These are phyloP conservation scores for Leptographium galeiforme DNA, from an alignment of 2,329 filamentous ascomycete species.

Conservation along the genomic window DNA sequence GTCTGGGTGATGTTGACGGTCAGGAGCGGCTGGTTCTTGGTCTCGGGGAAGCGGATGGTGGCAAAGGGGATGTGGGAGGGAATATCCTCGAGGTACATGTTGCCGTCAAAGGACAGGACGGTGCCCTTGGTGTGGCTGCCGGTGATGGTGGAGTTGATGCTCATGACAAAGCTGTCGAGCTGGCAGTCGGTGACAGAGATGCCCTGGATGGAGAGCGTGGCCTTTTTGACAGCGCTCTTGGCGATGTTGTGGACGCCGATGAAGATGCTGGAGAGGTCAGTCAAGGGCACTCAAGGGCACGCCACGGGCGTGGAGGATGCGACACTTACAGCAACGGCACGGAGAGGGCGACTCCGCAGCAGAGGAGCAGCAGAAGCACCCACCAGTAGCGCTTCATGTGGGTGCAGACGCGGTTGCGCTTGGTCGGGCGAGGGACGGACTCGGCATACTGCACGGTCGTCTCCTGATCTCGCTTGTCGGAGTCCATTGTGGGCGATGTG, in stretches of 20 bases:
- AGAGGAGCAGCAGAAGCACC: conserved; percentile 38
- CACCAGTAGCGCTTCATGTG: conserved; percentile 49
- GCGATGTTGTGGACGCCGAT: conserved; percentile 43
- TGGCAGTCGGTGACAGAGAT: conserved; percentile 35
- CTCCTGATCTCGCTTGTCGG: conserved; percentile 1
- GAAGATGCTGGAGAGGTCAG: conserved; percentile 37
- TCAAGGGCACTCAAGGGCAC: not conserved
- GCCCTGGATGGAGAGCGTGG: conserved; percentile 36
- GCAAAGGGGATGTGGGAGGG: conserved; percentile 34
- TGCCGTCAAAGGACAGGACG: conserved; percentile 35
- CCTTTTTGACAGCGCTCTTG: conserved; percentile 40
- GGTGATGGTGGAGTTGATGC: conserved; percentile 42
- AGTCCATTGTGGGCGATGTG: not conserved
- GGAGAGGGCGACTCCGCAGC: conserved; percentile 37
- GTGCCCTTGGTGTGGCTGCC: conserved; percentile 39
- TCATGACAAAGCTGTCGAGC: conserved; percentile 31
- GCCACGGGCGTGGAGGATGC: too few relatives aligned
- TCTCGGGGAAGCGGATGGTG: conserved; percentile 36
- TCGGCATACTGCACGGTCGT: conserved; percentile 1
- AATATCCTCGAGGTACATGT: conserved; percentile 40
- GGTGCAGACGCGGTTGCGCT: not conserved
- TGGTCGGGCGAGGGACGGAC: not conserved
- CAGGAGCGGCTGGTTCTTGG: conserved; percentile 32
- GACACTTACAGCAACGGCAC: conserved; percentile 46
- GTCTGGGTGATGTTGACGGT: conserved; percentile 38